Evolutionary conservation across 768 basidiomycete species (phyloP), one percentile per base, ranked within the genome.

Genomic region (Calocybe cyanea): DNA sequence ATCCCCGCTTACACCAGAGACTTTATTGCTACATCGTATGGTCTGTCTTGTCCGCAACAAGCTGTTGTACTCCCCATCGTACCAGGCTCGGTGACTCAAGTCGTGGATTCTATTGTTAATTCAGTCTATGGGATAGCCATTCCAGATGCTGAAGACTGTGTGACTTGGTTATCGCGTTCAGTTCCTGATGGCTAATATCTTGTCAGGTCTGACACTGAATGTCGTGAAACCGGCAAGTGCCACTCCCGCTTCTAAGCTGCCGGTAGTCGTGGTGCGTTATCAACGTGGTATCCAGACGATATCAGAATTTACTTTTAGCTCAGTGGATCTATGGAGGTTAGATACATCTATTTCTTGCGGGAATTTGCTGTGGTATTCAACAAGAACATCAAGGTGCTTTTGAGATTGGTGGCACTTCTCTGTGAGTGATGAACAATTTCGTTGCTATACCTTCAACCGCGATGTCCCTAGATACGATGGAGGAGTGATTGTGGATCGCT

Each of bases 261-360:
- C 81, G 1, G 76, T 83, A 6, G 62, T 77, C n/a, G 76, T 72
- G 23, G 79, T 80, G 58, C 36, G 76, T 66, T 30, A 2, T 33
- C n/a, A 14, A 8, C 6, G 36, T 6, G n/a, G 32, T 1, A 1
- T 32, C 1, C 2, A 21, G 30, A 46, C 32, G n/a, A 7, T 44
- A 15, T 32, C 31, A n/a, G n/a, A n/a, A n/a, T n/a, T n/a, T 32
- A 32, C 31, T 32, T 8, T 8, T 32, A 39, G 25, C 11, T 7
- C 38, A 77, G 76, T 78, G 76, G 76, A 76, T 79, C 8, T 75
- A 65, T 47, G 76, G 76, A 49, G 76, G 73, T 60, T 14, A 39
- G 10, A 13, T 28, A 7, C 20, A 11, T 32, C 39, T 19, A 32
- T 8, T 8, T 1, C 13, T 40, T 6, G 3, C 28, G 14, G 7